Percentiles rank a stretch among this genome's conserved stretches.
phyloP scores from a whole-genome alignment of 164 flowering plant genomes.

The Umbilicus rupestris region DNA sequence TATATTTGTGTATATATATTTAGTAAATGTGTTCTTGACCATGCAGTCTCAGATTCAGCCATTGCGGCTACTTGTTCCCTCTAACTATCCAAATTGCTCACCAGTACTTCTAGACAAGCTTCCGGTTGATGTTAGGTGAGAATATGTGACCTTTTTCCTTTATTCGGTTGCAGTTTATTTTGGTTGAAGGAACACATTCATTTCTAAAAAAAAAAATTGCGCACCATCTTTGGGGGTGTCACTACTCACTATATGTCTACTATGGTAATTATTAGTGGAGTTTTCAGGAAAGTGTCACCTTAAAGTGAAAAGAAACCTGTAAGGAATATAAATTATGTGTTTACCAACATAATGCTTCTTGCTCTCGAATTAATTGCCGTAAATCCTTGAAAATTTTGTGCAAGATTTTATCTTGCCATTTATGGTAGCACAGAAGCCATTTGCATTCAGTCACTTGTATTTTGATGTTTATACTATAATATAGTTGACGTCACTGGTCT shows the following conservation, averaged over 20 bases:
- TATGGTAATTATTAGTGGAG: no score
- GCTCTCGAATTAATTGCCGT: background rate
- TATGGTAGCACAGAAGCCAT: no score
- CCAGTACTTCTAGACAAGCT: conserved; percentile 76
- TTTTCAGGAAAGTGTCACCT: background rate
- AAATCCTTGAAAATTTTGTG: background rate
- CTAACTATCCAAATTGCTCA: conserved; percentile 75
- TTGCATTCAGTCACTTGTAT: no score
- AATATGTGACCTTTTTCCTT: background rate
- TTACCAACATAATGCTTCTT: background rate
- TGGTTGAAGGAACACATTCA: background rate
- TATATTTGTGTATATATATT: conserved; percentile 8
- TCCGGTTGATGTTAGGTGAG: conserved; percentile 72
- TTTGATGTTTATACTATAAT: no score
- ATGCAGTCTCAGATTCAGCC: conserved; percentile 91
- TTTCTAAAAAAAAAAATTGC: no score
- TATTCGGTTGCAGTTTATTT: background rate
- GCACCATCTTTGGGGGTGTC: no score
- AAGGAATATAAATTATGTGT: background rate
- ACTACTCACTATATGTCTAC: no score
- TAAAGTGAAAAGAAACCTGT: background rate
- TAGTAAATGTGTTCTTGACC: conserved; percentile 3
- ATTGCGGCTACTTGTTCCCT: conserved; percentile 65
- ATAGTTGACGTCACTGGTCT: no score
- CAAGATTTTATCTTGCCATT: background rate